phyloP scores from a whole-genome alignment of 208 protist genomes.

The Leptomonas seymouri region DNA sequence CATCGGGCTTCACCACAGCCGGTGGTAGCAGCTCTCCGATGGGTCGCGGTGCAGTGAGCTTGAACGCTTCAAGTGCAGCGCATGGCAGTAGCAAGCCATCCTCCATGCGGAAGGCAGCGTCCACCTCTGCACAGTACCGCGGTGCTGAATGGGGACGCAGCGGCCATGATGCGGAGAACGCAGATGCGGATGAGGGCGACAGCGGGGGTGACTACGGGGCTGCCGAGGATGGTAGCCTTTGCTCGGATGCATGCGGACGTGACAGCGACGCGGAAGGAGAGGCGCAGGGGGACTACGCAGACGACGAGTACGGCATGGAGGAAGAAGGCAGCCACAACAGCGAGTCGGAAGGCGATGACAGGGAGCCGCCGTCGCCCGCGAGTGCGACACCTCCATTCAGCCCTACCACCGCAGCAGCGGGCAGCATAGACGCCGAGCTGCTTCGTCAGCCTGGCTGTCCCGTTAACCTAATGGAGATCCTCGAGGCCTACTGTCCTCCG shows the following conservation, averaged over 20 bases:
- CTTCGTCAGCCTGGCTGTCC: slow-evolving; percentile 59
- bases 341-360: not conserved
- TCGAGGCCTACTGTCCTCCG: slow-evolving; percentile 85
- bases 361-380: no score
- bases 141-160: no score
- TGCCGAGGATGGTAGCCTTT: no score
- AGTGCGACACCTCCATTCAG: not conserved
- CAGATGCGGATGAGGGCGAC: slow-evolving; percentile 14
- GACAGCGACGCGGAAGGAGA: slow-evolving; percentile 4
- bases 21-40: not conserved
- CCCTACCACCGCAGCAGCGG: not conserved
- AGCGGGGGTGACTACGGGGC: not conserved
- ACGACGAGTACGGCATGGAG: no score
- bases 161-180: slow-evolving; percentile 8
- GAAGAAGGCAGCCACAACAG: no score
- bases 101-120: no score
- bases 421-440: slow-evolving; percentile 14
- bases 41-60: not conserved
- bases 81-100: no score
- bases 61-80: not conserved
- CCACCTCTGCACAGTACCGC: no score
- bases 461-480: slow-evolving; percentile 77
- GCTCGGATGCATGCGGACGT: no score
- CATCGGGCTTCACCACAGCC: not conserved
- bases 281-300: not conserved